Evolutionary conservation across 179 eudicot genomes (phyloP), one percentile per base, ranked within the genome.

Genomic region (Dionaea muscipula): DNA sequence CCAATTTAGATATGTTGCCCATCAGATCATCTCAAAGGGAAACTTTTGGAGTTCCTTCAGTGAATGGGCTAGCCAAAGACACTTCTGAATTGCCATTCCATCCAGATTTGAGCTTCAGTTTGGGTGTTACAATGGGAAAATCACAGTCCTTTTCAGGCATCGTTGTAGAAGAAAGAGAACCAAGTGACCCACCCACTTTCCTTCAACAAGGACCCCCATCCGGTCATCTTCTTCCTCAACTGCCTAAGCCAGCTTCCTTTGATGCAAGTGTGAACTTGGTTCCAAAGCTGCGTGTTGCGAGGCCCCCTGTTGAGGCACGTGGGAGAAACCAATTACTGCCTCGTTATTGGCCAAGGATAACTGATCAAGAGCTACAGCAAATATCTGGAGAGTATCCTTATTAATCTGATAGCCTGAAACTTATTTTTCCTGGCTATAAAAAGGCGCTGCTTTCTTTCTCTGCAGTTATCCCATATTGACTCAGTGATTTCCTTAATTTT

Each of bases 331-430:
- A 88, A 67, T 64, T 88, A 70, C 96, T 93, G 75, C 95, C 96
- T 59, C 94, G 99, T 61, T 88, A 93, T 65, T 93, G 96, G 96
- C 99, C 99, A 27, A 75, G 95, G 68, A 88, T 93, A 56, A 93
- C 99, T 12, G 99, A 93, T 53, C 86, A 88, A 72, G 99, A 93
- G 66, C 69, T 93, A 72, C 95, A 83, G 75, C 93, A 84, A 72
- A 93, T 93, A 57, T 82, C 96, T 54, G 96, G 95, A 85, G 96
- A 84, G 96, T 93, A 93, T 93, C 99, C 96, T 21, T 68, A 18
- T 26, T 21, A 22, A 26, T 24, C 23, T 47, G 4, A 11, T 13
- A 27, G n/a, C n/a, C 13, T 2, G 4, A 3, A 13, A 15, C 18
- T 31, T 47, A 21, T 47, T 24, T 7, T 20, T 37, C 14, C 15